Evolutionary conservation across 2,329 filamentous ascomycete genomes (phyloP).

Genomic region (Fusarium mundagurra): DNA sequence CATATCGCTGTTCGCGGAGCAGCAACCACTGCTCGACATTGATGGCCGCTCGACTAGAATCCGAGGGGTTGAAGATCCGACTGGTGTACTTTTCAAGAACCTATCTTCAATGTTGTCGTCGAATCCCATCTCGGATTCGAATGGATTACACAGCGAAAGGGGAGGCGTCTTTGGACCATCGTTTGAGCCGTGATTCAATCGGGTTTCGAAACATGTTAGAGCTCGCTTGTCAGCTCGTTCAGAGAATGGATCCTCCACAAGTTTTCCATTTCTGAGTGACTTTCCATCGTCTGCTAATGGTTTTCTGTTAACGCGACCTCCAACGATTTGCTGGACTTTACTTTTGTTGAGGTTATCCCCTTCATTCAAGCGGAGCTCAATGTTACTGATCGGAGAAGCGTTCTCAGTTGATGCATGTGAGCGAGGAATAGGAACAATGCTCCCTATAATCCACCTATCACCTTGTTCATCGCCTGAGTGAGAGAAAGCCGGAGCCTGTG

Average conservation of each 20-base stretch:
- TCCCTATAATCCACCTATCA: constrained; percentile 4
- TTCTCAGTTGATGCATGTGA: background rate
- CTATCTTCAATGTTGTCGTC: constrained; percentile 52
- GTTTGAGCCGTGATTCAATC: constrained; percentile 24
- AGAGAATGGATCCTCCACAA: constrained; percentile 46
- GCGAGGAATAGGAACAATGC: background rate
- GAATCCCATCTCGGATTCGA: constrained; percentile 52
- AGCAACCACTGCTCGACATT: constrained; percentile 24
- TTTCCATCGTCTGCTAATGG: constrained; percentile 44
- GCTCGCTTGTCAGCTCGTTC: constrained; percentile 30
- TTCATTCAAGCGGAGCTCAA: constrained; percentile 49
- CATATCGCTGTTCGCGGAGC: constrained; percentile 8
- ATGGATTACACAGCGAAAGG: constrained; percentile 37
- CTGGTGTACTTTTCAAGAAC: constrained; percentile 49
- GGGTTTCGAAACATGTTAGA: constrained; percentile 38
- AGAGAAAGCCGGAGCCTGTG: background rate
- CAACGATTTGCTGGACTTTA: constrained; percentile 49
- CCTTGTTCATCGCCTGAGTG: background rate
- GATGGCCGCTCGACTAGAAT: constrained; percentile 34
- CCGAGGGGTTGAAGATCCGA: constrained; percentile 53
- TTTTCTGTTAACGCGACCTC: constrained; percentile 45
- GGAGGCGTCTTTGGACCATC: background rate
- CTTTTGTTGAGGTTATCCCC: constrained; percentile 47
- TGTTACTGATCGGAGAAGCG: constrained; percentile 43
- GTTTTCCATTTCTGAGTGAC: constrained; percentile 39